These are phyloP conservation scores for Rutstroemia sp. DNA, from an alignment of 2,329 filamentous ascomycete species.

Conservation along the genomic window DNA sequence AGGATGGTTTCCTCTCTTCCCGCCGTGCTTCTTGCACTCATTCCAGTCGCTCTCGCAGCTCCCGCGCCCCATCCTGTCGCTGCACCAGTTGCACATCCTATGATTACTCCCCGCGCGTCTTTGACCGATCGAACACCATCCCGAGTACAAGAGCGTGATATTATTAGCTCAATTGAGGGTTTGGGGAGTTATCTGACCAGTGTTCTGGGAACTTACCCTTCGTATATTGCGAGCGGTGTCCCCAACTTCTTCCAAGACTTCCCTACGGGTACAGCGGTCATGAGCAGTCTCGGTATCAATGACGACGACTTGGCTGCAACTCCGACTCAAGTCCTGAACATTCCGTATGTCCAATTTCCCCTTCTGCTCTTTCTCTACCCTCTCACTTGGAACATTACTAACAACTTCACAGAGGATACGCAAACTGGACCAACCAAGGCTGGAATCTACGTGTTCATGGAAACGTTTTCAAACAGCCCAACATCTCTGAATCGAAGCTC, in stretches of 20 bases:
- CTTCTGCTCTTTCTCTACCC: not conserved
- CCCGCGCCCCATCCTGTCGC: constrained; percentile 20
- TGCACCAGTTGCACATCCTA: constrained; percentile 32
- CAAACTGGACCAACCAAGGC: constrained; percentile 70
- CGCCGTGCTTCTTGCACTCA: constrained; percentile 14
- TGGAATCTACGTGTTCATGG: constrained; percentile 74
- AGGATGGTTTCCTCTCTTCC: constrained; percentile 5
- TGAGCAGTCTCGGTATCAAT: constrained; percentile 52
- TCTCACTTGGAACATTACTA: constrained; percentile 5
- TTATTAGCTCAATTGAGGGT: constrained; percentile 41
- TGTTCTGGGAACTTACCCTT: constrained; percentile 48
- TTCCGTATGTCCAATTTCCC: constrained; percentile 41
- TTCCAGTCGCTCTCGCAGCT: constrained; percentile 21
- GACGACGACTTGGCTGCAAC: constrained; percentile 50
- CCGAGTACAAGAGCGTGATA: constrained; percentile 35
- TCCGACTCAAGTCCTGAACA: constrained; percentile 64
- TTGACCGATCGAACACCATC: constrained; percentile 32
- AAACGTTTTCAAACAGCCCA: constrained; percentile 74
- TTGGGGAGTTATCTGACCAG: constrained; percentile 43
- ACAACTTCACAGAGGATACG: constrained; percentile 42
- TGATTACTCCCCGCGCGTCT: constrained; percentile 41
- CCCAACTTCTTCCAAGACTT: constrained; percentile 62
- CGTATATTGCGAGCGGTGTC: constrained; percentile 55
- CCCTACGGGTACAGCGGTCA: constrained; percentile 53
- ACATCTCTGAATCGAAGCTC: constrained; percentile 56